Evolutionary conservation across 2,329 filamentous ascomycete species (phyloP), one percentile per base, ranked within the genome.

Genomic region (Colletotrichum sidae): DNA sequence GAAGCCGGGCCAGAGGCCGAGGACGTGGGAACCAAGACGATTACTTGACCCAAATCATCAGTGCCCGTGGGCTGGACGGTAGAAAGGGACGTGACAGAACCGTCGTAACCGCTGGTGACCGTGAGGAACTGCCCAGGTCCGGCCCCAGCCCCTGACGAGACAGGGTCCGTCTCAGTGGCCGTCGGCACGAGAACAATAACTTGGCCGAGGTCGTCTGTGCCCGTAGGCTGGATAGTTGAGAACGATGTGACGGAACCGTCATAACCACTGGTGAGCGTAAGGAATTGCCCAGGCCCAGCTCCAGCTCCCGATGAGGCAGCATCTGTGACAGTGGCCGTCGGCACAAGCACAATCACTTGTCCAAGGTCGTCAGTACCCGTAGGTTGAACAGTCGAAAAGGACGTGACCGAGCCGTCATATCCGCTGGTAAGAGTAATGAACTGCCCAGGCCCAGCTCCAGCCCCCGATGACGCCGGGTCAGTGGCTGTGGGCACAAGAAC

Each of bases 381-480:
- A 13, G 53, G 41, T 17, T 45, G 41, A 11, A 55, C 38, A 12
- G 53, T 55, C 2, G 53, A 17, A 11, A 34, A n/a, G n/a, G 41
- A 55, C 15, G 58, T 44, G 35, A 55, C n/a, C 9, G 33, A n/a
- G 9, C 58, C 58, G 6, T 13, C 37, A 34, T 56, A 61, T 13
- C 49, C 45, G 34, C 52, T 55, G 8, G 52, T 61, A 11, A 55
- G 17, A 10, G 58, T 61, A 33, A 35, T n/a, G 25, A 61, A 51
- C n/a, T 42, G 8, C 7, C 45, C 53, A 33, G 53, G 39, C 7
- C 38, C 46, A 34, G 15, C 53, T 11, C 47, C 15, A 7, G 13
- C 11, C 6, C 52, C 52, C 7, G 38, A 17, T 10, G 38, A 41
- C 38, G 38, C 38, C 9, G 38, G 9, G 13, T 41, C 38, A 4